Evolutionary conservation across 495 filamentous ascomycete genomes (phyloP), one percentile per base, ranked within the genome.

Genomic region (Penicillium herquei): DNA sequence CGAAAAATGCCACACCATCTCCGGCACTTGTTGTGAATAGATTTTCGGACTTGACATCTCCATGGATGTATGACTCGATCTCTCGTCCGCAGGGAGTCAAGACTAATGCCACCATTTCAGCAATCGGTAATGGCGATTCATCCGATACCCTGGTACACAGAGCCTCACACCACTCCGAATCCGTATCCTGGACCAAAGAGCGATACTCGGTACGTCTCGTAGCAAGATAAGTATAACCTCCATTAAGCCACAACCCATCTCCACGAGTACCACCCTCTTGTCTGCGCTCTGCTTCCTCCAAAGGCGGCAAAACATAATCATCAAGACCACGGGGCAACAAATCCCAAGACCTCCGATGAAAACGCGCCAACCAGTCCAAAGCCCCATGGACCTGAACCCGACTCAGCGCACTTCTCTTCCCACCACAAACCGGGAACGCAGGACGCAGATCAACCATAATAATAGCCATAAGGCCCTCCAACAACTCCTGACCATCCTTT

Each of bases 1-100:
- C 72, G 46, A 72, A 75, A 53, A 75, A 75, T 1, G 70, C 72
- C 16, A 75, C 72, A 21, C 59, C 8, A 7, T 69, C 62, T 14
- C 69, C 70, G 0, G 40, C 49, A 0, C n/a, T 37, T 1, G 59
- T 68, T 7, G 70, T 75, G 54, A 75, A 75, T n/a, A 75, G 70
- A 51, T 75, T 75, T 56, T 75, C 72, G 2, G 70, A 75, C 56
- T 75, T 75, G 46, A 75, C 72, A 18, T 75, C 72, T 39, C 72
- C 72, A 40, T 75, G 72, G 10, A 75, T 75, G 21, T 69, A 71
- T 1, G 70, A 72, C 51, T 75, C 72, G 8, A 66, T 33, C 0
- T 56, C 11, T 16, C 72, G 59, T 17, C 70, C 69, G 42, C 61
- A 54, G 0, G 72, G 70, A 0, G 60, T 68, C 8, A 75, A 48